Base-by-base conservation (phyloP, 2,329 filamentous ascomycete species). In the Rhinocladiella mackenziei region DNA sequence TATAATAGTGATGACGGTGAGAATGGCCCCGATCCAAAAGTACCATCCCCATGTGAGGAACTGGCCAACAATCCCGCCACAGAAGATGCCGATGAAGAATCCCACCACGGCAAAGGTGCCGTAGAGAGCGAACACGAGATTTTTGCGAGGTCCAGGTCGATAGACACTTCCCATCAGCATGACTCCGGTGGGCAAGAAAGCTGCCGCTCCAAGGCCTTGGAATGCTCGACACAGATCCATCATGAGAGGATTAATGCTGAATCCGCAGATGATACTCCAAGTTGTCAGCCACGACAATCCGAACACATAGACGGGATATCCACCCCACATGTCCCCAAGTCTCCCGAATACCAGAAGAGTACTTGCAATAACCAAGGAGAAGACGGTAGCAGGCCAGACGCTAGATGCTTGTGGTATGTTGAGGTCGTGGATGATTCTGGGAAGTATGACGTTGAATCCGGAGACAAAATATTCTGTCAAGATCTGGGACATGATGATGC, bases 391-490 rank as follows among this genome's bases (percentile, higher is more conserved):
- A 1, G 74, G 73, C 74, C 74, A 77, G 37, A 74, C 74, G 2
- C 67, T 66, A 4, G 82, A 80, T 26, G 80, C 76, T 32, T 80
- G 73, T 0, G 84, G 77, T 29, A 92, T 88, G 28, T 78, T 43
- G 3, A 92, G 72, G 1, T 78, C 73, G 8, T 63, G 59, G 8
- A 78, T 70, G 2, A 92, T 62, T 0, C 77, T 78, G 1, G 86
- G 86, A 0, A 89, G 64, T 18, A 91, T 65, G 47, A 81, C 68
- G 45, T 73, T 78, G 58, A 89, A 92, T 22, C 87, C 87, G 34
- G 81, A 84, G 38, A 91, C 76, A 59, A 83, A 84, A 64, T 83
- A 89, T 66, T 89, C 85, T 32, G 76, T 71, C 56, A 83, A 71
- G 49, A 83, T 74, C 66, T 83, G 81, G 33, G 78, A 81, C 50